Base-by-base conservation (phyloP, 768 basidiomycete species). In the Agrocybe praecox region DNA sequence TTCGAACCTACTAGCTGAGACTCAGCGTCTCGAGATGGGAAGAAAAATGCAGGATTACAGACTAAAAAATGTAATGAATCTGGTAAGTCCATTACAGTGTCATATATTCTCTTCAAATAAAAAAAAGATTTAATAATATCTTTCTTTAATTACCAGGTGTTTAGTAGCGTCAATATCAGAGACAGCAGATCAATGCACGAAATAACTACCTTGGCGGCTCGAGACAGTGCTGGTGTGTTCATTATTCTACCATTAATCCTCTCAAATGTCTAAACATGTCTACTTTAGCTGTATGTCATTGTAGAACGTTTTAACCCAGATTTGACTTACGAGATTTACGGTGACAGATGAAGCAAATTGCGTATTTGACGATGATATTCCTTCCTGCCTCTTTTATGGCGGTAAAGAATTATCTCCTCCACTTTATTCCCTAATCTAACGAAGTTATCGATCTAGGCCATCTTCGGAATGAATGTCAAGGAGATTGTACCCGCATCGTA, bases 321-420 rank as follows among this genome's bases (percentile, higher is more conserved):
- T 36, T 33, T 33, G 45, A 43, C 7, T 15, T 9, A 29, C 17
- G 11, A 18, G 21, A 46, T 10, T 43, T 5, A 17, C 11, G n/a
- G 1, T 36, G 11, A 56, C 69, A 72, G 29, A 76, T 77, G 74
- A 75, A 75, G 53, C 69, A 81, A 53, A 78, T 83, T 22, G 75
- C 79, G 0, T 82, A 81, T 54, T 65, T 84, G 3, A 80, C 81
- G 1, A 83, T 83, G 79, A 63, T 84, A 11, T 84, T 83, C 63
- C 67, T 84, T 1, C 83, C 82, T 0, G 80, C 80, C 1, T 76
- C 76, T n/a, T 79, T 83, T 44, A 65, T 69, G 10, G 71, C 72
- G 6, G 72, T 74, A 64, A 56, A 67, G 65, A 7, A 15, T 40
- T n/a, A 40, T 6, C 36, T 40, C 36, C 3, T 6, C n/a, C 3